A percentile compares a stretch with the other conserved stretches of the same genome.
Conservation (phyloP, 106 monocot species). For the Hemerocallis citrina region DNA sequence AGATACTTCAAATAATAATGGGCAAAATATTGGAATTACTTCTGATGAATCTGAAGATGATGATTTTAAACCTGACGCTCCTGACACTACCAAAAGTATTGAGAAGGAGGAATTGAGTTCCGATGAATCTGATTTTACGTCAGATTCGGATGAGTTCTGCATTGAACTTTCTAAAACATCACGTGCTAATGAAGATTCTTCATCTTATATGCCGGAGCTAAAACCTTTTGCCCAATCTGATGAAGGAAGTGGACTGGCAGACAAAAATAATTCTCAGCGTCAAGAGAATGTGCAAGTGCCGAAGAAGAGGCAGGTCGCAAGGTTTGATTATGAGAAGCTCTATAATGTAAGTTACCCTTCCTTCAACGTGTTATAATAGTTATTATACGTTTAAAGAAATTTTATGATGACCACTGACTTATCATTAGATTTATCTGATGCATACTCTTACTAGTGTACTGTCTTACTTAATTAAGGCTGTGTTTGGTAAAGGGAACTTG, state of each 20-base stretch:
- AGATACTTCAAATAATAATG: conserved; percentile 10
- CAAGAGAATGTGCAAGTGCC: conserved; percentile 18
- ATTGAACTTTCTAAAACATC: conserved; percentile 26
- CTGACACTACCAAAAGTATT: conserved; percentile 24
- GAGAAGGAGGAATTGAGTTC: conserved; percentile 34
- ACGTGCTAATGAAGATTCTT: conserved; percentile 20
- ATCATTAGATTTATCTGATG: no score
- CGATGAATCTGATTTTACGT: conserved; percentile 84
- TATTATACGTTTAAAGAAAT: not conserved
- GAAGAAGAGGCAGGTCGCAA: conserved; percentile 39
- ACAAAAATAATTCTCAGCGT: conserved; percentile 10
- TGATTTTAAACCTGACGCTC: conserved; percentile 70
- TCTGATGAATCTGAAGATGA: conserved; percentile 96
- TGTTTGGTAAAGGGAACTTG: no score
- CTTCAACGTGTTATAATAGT: not conserved
- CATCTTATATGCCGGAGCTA: conserved; percentile 7
- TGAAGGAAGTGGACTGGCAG: not conserved
- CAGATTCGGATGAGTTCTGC: conserved; percentile 77
- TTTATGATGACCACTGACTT: no score
- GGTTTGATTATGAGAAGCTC: conserved; percentile 68
- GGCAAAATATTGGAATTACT: conserved; percentile 30
- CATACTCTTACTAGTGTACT: no score
- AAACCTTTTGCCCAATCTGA: not conserved
- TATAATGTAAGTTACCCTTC: conserved; percentile 50
- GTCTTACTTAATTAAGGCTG: no score